Evolutionary conservation across 495 filamentous ascomycete genomes (phyloP).

Genomic region (Penicillium paxilli): DNA sequence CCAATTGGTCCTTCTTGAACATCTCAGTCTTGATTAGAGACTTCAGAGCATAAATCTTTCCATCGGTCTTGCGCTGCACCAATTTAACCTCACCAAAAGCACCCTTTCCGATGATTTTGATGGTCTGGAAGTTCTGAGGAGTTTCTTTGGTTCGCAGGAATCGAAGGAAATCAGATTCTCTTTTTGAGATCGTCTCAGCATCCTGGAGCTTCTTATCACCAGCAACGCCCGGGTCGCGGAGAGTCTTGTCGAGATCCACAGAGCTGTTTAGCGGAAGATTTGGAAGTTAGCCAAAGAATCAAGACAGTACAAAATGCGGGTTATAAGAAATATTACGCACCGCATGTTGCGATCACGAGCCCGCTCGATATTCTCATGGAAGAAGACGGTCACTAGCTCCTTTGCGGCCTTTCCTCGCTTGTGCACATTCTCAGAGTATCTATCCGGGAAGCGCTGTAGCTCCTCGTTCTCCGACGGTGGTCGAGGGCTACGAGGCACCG

Average conservation of each 20-base stretch:
- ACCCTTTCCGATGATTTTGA: slow-evolving; percentile 98
- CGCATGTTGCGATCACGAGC: slow-evolving; percentile 89
- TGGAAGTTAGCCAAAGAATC: too few species aligned
- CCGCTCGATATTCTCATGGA: slow-evolving; percentile 92
- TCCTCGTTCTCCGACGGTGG: slow-evolving; percentile 46
- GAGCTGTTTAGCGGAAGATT: too few species aligned
- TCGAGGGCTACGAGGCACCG: slow-evolving; percentile 55
- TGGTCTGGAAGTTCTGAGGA: slow-evolving; percentile 88
- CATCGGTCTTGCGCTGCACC: slow-evolving; percentile 93
- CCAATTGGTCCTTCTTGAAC: slow-evolving; percentile 99
- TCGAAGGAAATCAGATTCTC: slow-evolving; percentile 88
- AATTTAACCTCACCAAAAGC: slow-evolving; percentile 98
- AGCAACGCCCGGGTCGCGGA: slow-evolving; percentile 70
- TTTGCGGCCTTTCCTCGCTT: slow-evolving; percentile 66
- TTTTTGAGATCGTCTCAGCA: slow-evolving; percentile 72
- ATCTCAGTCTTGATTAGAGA: slow-evolving; percentile 98
- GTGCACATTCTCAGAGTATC: slow-evolving; percentile 76
- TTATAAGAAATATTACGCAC: slow-evolving; percentile 46
- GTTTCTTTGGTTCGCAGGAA: slow-evolving; percentile 91
- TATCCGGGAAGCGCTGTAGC: slow-evolving; percentile 71
- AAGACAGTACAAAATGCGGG: slow-evolving; percentile 1
- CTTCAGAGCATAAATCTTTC: slow-evolving; percentile 97
- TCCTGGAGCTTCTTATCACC: slow-evolving; percentile 75
- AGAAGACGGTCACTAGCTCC: slow-evolving; percentile 79
- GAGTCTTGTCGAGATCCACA: slow-evolving; percentile 82